Base-by-base conservation (phyloP, 2,329 filamentous ascomycete genomes). In the Ascocoryne sarcoides region DNA sequence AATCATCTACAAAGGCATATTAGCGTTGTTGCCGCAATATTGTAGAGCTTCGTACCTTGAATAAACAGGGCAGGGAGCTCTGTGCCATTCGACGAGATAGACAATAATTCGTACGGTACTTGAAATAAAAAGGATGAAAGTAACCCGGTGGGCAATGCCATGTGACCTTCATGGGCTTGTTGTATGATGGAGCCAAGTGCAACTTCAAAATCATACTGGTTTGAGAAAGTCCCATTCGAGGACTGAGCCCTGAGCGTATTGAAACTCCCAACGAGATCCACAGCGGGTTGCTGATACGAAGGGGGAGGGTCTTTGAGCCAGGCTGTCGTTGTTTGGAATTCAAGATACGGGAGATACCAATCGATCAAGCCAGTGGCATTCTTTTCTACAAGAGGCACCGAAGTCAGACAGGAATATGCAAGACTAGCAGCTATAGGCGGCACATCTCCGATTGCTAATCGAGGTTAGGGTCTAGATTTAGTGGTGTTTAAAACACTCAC, bases 91-190 rank as follows among this genome's bases (percentile, higher is more conserved):
- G 59, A 44, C 0, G 76, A 81, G 3, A 80, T 65, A 0, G 76
- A 79, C 0, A 79, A 71, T 2, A 82, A 52, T 38, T 64, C 62
- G 48, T 71, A 57, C 16, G 61, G 61, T 9, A 68, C 65, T 12
- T 62, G 66, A 49, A 56, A 79, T 40, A 50, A 65, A 58, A 78
- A 77, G 0, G 70, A 64, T 12, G 38, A 35, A 1, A 76, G 63
- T 5, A 69, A 62, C 39, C 75, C 70, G 2, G 71, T 69, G 5
- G 65, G 53, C 47, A 69, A 75, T 2, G 62, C 61, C 34, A 80
- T 73, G 52, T 85, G 80, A 0, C 74, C 75, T 52, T 85, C 80
- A 48, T 82, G 76, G 1, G 75, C 70, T 2, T 64, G 31, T 28
- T 47, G 49, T 59, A 38, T 64, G 61, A 39, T 75, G 60, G 14